A percentile compares a stretch with the other conserved stretches of the same genome.
Conservation (phyloP, 2,329 filamentous ascomycete genomes). For the Cladosporium sp. region DNA sequence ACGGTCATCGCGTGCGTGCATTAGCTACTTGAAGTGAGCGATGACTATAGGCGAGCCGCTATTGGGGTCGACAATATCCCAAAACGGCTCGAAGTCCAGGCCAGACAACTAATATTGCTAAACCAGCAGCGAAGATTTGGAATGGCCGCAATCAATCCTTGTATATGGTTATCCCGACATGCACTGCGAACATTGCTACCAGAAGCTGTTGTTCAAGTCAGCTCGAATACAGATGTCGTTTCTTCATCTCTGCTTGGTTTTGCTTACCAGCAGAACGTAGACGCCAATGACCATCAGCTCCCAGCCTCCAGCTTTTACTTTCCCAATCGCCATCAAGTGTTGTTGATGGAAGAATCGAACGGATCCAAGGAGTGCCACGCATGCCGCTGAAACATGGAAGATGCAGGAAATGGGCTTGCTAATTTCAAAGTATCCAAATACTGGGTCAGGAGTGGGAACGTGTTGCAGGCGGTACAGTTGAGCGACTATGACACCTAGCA, state of each 20-base stretch:
- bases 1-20: neutral
- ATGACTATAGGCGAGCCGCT: neutral
- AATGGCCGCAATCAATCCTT: neutral
- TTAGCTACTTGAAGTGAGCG: neutral
- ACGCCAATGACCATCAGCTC: slow-evolving; percentile 50
- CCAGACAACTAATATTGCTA: too few species aligned
- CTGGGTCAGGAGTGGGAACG: slow-evolving; percentile 36
- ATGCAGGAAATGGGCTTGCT: slow-evolving; percentile 56
- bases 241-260: neutral
- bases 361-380: slow-evolving; percentile 51
- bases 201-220: slow-evolving; percentile 15
- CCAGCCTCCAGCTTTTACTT: slow-evolving; percentile 55
- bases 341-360: slow-evolving; percentile 60
- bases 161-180: slow-evolving; percentile 19
- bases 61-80: too few species aligned
- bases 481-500: slow-evolving; percentile 61
- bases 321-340: slow-evolving; percentile 54
- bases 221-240: neutral
- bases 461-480: slow-evolving; percentile 64
- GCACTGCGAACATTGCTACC: slow-evolving; percentile 20
- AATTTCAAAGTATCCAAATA: slow-evolving; percentile 57
- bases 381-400: slow-evolving; percentile 47
- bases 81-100: too few species aligned
- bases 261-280: slow-evolving; percentile 47
- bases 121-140: too few species aligned